A percentile compares a stretch with the other conserved stretches of the same genome.
Evolutionary conservation across 257 asterid species (phyloP).

Genomic region (Craterostigma plantagineum): DNA sequence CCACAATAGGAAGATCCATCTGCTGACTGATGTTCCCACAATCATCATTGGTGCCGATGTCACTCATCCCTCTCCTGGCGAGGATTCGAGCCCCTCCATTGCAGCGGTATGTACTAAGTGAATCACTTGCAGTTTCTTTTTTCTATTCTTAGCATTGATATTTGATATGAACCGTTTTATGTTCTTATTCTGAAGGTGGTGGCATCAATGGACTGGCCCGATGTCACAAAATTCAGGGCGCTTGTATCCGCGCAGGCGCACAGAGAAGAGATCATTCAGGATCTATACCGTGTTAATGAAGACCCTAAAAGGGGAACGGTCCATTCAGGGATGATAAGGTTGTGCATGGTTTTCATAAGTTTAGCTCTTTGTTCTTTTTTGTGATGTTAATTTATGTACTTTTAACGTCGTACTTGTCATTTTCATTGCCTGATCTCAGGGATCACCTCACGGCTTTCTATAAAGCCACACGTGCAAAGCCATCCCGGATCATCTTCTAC

Average conservation of each 20-base stretch:
- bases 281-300: constrained; percentile 78
- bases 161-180: constrained; percentile 2
- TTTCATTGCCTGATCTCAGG: constrained; percentile 18
- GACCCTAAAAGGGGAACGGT: constrained; percentile 74
- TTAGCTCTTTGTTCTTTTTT: too few species aligned
- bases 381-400: not conserved
- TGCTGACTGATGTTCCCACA: constrained; percentile 51
- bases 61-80: constrained; percentile 92
- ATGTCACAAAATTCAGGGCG: constrained; percentile 92
- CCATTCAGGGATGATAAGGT: constrained; percentile 98
- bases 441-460: constrained; percentile 90
- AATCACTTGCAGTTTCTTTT: not conserved
- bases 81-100: constrained; percentile 88
- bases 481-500: constrained; percentile 89
- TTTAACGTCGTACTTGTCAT: not conserved
- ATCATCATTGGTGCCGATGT: constrained; percentile 97
- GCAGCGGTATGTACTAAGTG: constrained; percentile 49
- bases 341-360: not conserved
- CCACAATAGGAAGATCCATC: constrained; percentile 44
- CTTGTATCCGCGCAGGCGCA: constrained; percentile 95
- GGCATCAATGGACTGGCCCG: constrained; percentile 99
- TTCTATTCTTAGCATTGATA: constrained; percentile 11
- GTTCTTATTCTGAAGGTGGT: constrained; percentile 63
- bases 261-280: constrained; percentile 84
- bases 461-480: constrained; percentile 92